Base-by-base conservation (phyloP, 169 alveolate genomes). In the Eimeria praecox region DNA sequence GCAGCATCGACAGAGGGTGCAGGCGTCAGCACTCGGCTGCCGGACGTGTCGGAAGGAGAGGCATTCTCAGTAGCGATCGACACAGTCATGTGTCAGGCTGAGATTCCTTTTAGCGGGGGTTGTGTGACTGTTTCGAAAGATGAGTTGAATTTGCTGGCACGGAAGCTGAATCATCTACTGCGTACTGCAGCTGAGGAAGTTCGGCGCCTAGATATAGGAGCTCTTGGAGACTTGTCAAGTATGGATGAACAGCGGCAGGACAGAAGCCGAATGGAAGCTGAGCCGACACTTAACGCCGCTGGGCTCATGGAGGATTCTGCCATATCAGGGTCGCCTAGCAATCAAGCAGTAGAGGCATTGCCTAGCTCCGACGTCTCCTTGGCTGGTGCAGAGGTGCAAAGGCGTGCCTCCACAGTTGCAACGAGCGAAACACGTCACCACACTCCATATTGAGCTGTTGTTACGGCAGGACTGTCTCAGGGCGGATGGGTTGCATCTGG, bases 141-240 rank as follows among this genome's bases (percentile, higher is more conserved):
- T 18, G 71, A 82, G 75, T 54, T 42, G 71, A 35, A 54, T 30
- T 49, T 82, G 44, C 73, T 54, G 49, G 62, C 69, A 30, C 42
- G 90, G 73, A 49, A 30, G 56, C 52, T 82, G 33, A 82, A 4
- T 35, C n/a, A 82, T 54, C 0, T 82, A 46, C 71, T 82, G 75
- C 90, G 66, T 52, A 35, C 71, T 42, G 90, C 90, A 82, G 71
- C 90, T 27, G 90, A 82, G 44, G 90, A 82, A 54, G 33, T 82
- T 54, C 71, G 40, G 40, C 90, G 49, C 75, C 30, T 82, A 38
- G 73, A 82, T 30, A n/a, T 30, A 52, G 66, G 75, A 16, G 44
- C 49, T n/a, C 54, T 30, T 35, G 49, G 54, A n/a, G 90, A 82
- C 9, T n/a, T 54, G 44, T 10, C 44, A 10, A 82, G 71, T 12